phyloP scores from a whole-genome alignment of 306 rosid genomes.

The Calophaca sinica region DNA sequence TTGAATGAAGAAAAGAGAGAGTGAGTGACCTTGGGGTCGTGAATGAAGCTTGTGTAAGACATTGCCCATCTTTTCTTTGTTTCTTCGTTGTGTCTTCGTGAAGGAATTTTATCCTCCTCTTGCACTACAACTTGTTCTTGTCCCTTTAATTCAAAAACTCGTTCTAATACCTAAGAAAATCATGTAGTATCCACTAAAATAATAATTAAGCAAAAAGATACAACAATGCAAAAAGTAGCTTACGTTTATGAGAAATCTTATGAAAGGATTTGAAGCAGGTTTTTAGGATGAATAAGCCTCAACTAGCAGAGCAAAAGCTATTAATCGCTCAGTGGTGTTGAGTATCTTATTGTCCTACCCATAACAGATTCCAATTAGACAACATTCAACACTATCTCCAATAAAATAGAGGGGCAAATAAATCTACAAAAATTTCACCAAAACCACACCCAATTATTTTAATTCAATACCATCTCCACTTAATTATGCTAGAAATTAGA shows the following conservation, averaged over 20 bases:
- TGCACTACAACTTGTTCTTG: background rate
- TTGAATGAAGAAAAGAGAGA: background rate
- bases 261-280: conserved; percentile 74
- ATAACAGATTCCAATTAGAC: conserved; percentile 9
- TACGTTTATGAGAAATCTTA: conserved; percentile 64
- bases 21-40: conserved; percentile 83
- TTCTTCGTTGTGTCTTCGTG: background rate
- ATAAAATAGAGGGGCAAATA: background rate
- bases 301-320: too few species aligned
- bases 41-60: conserved; percentile 84
- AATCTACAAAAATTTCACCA: background rate
- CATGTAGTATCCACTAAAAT: too few species aligned
- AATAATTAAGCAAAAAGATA: too few species aligned
- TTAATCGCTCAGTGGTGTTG: too few species aligned
- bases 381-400: conserved; percentile 6
- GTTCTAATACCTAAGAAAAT: too few species aligned
- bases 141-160: background rate
- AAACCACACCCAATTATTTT: background rate
- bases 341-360: conserved; percentile 48
- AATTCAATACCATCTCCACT: background rate
- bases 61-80: background rate
- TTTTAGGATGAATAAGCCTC: conserved; percentile 79
- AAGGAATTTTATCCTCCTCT: background rate
- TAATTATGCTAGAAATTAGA: too few species aligned
- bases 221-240: too few species aligned